Conservation (phyloP, 495 filamentous ascomycete species). For the Tuber indicum region DNA sequence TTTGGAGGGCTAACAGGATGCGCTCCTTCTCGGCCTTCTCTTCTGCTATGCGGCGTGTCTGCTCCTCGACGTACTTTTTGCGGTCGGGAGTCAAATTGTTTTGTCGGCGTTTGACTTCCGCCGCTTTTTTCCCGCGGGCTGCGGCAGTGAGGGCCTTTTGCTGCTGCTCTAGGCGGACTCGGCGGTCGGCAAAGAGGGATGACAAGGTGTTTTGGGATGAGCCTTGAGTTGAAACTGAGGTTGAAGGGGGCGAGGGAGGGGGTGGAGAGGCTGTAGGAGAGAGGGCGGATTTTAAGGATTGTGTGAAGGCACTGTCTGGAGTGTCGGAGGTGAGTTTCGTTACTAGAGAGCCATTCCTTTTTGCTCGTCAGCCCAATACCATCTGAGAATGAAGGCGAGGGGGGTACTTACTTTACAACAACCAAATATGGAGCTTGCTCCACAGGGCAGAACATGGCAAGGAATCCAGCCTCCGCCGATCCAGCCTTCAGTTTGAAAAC, state of each 20-base stretch:
- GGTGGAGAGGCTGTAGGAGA: not conserved
- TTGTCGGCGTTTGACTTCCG: not conserved
- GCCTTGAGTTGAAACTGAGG: not conserved
- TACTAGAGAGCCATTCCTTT: not conserved
- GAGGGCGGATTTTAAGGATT: not conserved
- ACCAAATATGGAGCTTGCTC: not conserved
- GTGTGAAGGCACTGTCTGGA: not conserved
- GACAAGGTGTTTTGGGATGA: not conserved
- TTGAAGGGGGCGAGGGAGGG: not conserved
- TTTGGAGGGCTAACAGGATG: not conserved
- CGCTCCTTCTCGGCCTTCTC: not conserved
- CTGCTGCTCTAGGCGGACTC: not conserved
- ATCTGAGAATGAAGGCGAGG: not conserved
- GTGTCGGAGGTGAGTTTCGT: not conserved
- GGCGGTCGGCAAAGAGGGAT: not conserved
- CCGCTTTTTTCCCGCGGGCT: not conserved
- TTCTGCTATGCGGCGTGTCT: not conserved
- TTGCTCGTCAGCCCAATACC: not conserved
- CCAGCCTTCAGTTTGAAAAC: not conserved
- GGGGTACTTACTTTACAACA: not conserved
- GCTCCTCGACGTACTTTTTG: not conserved
- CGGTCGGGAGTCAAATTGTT: not conserved
- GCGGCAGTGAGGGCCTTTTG: not conserved
- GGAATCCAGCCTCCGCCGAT: not conserved
- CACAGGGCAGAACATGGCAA: not conserved